Conservation (phyloP, 2,329 filamentous ascomycete species). For the Penicillium janthinellum region DNA sequence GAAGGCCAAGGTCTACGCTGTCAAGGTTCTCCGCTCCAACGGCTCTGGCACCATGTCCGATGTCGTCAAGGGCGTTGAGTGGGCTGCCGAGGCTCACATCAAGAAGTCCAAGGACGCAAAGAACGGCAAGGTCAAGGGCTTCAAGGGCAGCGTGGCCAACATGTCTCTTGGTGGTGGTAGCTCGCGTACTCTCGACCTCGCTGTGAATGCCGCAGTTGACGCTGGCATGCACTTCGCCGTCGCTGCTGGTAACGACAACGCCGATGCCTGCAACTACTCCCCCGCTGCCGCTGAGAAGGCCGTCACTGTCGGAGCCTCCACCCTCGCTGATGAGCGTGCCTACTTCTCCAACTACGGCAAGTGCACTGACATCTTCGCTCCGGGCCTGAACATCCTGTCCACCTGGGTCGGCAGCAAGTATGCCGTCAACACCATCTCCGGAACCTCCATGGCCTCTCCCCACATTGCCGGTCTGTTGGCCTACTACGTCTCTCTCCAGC, state of each 20-base stretch:
- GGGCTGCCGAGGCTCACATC: conserved; percentile 77
- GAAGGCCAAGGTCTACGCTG: conserved; percentile 94
- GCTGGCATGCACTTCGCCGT: conserved; percentile 97
- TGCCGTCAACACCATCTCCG: conserved; percentile 97
- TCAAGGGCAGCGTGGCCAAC: conserved; percentile 99
- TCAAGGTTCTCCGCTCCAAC: conserved; percentile 98
- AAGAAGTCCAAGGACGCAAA: conserved; percentile 77
- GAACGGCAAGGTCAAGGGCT: conserved; percentile 87
- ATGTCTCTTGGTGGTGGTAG: conserved; percentile 99
- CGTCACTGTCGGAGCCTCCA: conserved; percentile 93
- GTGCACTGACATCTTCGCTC: conserved; percentile 99
- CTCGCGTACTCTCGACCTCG: conserved; percentile 84
- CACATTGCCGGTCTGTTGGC: conserved; percentile 95
- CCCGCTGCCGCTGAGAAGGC: conserved; percentile 89
- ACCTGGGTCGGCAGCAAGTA: conserved; percentile 98
- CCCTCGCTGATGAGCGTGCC: conserved; percentile 89
- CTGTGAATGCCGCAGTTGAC: conserved; percentile 89
- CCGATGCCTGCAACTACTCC: conserved; percentile 98
- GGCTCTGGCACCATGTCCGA: conserved; percentile 98
- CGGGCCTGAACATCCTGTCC: conserved; percentile 93
- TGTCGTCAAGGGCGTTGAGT: conserved; percentile 98
- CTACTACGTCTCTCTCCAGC: conserved; percentile 97
- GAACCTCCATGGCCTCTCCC: conserved; percentile 98
- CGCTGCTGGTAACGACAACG: conserved; percentile 97
- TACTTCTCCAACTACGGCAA: conserved; percentile 99